Evolutionary conservation across 116 monocot species (phyloP), one percentile per base, ranked within the genome.

Genomic region (Cymodocea nodosa): DNA sequence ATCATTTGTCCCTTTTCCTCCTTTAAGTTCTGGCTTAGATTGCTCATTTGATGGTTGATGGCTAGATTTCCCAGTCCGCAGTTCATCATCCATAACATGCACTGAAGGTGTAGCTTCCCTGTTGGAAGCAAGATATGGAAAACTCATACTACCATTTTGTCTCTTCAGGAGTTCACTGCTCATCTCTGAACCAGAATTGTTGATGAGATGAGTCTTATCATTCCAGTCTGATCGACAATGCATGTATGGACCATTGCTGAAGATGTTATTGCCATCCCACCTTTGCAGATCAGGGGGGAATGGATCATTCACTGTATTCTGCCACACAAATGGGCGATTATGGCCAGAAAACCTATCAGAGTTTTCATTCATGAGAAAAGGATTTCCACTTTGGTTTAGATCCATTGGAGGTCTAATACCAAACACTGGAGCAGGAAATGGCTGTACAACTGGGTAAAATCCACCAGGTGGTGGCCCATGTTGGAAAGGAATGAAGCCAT

Each of bases 401-500:
- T 85, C 89, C 77, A 90, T 77, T 44, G 72, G 61, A 37, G 89
- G 79, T 56, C 87, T 78, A 35, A 84, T 57, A 66, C 80, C 84
- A 79, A 80, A 89, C 20, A 84, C 59, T 55, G 83, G 81, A 67
- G 59, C 65, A 67, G 84, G 80, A 70, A 75, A 89, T 59, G 82
- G 82, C 13, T 69, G 77, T 24, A 81, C 44, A 59, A 53, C 37
- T 50, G 84, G 74, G 80, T 78, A 86, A 78, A 80, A 86, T 50
- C 77, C 84, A 74, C 71, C 59, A 68, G 79, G 64, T 20, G 80
- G 79, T 35, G 75, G 86, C 16, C 81, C 78, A 25, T 80, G 84
- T 51, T 78, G 85, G 52, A 84, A 70, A 18, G 86, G 86, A 9
- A 80, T 70, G 53, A 82, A 91, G 23, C 87, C 81, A 80, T 85